Conservation (phyloP, 192 early-diverging fungal species). For the Entophlyctis helioformis region DNA sequence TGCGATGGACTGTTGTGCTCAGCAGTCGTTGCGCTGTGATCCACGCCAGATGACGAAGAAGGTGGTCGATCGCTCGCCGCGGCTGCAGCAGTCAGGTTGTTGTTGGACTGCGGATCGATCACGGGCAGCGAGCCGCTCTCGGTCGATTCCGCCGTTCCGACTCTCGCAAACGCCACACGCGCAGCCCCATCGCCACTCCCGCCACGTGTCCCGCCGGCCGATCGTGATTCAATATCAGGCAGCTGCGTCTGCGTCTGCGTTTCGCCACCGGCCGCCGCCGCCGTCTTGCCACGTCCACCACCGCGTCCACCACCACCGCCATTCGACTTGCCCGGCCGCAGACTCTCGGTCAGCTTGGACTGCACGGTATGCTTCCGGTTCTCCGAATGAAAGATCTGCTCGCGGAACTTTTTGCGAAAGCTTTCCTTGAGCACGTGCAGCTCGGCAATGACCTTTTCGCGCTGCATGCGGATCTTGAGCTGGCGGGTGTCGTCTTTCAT, state of each 20-base stretch:
- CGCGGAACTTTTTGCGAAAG: constrained; percentile 1
- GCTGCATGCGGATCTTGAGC: too few species aligned
- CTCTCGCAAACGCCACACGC: too few species aligned
- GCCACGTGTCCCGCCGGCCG: background rate
- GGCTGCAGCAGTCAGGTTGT: too few species aligned
- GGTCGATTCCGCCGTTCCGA: too few species aligned
- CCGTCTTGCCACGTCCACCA: background rate
- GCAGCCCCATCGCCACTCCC: background rate
- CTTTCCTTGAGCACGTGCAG: constrained; percentile 1
- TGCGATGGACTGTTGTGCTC: too few species aligned
- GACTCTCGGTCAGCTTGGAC: background rate
- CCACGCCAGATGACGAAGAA: too few species aligned
- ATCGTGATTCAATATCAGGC: background rate
- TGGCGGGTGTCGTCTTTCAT: too few species aligned
- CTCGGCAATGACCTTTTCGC: constrained; percentile 2
- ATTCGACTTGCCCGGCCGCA: background rate
- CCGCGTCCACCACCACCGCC: background rate
- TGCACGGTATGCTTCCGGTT: background rate
- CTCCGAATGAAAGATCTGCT: too few species aligned
- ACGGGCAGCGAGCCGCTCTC: too few species aligned
- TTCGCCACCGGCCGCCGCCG: background rate
- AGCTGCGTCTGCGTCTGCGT: background rate
- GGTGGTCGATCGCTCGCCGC: too few species aligned
- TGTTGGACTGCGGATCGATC: too few species aligned
- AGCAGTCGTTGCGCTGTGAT: too few species aligned